Evolutionary conservation across 441 rosid species (phyloP).

Genomic region (Aquilaria agallochum): DNA sequence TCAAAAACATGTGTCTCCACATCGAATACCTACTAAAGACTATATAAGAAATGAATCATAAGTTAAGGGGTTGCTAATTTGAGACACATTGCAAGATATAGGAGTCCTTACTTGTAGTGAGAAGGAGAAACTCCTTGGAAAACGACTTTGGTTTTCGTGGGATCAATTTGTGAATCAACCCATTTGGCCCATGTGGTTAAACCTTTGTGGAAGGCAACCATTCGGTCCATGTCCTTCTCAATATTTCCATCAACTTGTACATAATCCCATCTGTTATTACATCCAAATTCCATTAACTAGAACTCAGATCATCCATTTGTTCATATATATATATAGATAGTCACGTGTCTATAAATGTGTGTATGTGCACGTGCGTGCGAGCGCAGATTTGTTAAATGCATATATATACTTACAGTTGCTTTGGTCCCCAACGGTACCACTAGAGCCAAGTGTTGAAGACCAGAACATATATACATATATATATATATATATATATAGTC

Average conservation of each 20-base stretch:
- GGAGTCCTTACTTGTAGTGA: slow-evolving; percentile 36
- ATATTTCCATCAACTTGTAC: slow-evolving; percentile 20
- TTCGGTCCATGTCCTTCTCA: slow-evolving; percentile 34
- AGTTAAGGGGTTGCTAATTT: too few species aligned
- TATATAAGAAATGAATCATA: too few species aligned
- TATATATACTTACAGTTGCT: slow-evolving; percentile 30
- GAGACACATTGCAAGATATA: too few species aligned
- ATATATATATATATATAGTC: too few species aligned
- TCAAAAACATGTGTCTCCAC: too few species aligned
- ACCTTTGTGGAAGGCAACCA: slow-evolving; percentile 31
- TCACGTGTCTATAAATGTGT: not conserved
- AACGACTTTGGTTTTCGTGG: slow-evolving; percentile 22
- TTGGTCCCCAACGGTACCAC: slow-evolving; percentile 40
- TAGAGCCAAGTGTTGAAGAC: slow-evolving; percentile 48
- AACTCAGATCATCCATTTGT: too few species aligned
- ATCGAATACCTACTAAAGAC: too few species aligned
- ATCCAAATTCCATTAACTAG: too few species aligned
- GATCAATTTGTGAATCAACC: slow-evolving; percentile 40
- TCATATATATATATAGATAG: not conserved
- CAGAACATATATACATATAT: slow-evolving; percentile 11
- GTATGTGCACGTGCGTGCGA: not conserved
- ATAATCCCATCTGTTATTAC: slow-evolving; percentile 37
- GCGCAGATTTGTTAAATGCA: too few species aligned
- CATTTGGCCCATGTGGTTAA: slow-evolving; percentile 44
- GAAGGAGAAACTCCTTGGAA: slow-evolving; percentile 49